Conservation (phyloP, 148 eudicot species). For the Vaccinium corymbosum region DNA sequence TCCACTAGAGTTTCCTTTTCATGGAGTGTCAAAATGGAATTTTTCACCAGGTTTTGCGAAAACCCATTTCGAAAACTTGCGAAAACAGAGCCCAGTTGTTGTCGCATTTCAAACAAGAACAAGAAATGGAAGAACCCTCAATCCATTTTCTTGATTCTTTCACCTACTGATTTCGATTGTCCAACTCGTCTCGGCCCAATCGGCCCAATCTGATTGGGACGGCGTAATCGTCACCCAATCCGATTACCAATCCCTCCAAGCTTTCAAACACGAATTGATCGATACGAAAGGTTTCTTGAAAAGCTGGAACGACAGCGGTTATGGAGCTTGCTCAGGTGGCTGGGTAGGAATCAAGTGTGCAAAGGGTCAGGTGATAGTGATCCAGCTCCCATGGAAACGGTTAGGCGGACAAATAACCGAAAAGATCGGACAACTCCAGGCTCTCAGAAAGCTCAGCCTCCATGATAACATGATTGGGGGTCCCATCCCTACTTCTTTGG, state of each 20-base stretch:
- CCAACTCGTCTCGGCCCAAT: constrained; percentile 27
- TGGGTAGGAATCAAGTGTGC: constrained; percentile 90
- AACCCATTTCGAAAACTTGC: constrained; percentile 13
- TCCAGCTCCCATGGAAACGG: constrained; percentile 80
- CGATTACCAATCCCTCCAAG: constrained; percentile 70
- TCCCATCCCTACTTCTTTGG: constrained; percentile 57
- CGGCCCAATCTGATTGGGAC: constrained; percentile 40
- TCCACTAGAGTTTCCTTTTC: not conserved
- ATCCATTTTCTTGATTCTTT: constrained; percentile 9
- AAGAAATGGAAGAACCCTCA: constrained; percentile 36
- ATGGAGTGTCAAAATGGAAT: constrained; percentile 17
- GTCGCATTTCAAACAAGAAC: constrained; percentile 24
- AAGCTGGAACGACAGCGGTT: constrained; percentile 73
- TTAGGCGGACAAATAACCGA: constrained; percentile 59
- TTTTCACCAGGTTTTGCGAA: not conserved
- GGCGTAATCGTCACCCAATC: constrained; percentile 67
- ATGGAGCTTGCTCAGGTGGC: constrained; percentile 70
- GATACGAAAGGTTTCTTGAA: constrained; percentile 64
- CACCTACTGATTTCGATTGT: constrained; percentile 22
- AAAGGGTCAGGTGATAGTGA: constrained; percentile 78
- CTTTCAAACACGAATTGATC: constrained; percentile 56
- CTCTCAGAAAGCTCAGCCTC: constrained; percentile 75
- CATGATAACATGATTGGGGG: constrained; percentile 71
- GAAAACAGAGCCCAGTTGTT: not conserved
- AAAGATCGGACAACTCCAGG: constrained; percentile 63